Base-by-base conservation (phyloP, 2,329 filamentous ascomycete genomes). In the Coniochaeta ligniaria region DNA sequence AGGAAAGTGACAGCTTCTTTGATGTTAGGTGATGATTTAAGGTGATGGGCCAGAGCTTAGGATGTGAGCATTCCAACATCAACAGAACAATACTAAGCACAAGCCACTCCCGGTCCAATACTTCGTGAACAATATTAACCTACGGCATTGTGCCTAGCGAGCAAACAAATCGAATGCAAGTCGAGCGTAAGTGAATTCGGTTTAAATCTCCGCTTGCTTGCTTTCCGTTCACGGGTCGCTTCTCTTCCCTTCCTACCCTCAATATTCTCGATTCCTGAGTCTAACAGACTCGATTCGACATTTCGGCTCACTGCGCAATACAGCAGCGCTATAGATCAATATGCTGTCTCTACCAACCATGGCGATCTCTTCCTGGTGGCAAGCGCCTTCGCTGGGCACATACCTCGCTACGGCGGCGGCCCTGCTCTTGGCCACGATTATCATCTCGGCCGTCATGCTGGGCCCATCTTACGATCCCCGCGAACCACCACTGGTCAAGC, bases 401-500 rank as follows among this genome's bases (percentile, higher is more conserved):
- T 52, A 52, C 24, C 24, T 31, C 12, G 11, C 26, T 8, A 17
- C 24, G 7, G 22, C 47, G 6, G 16, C 14, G 5, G 22, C 16
- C 6, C 8, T 52, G 9, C 6, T 31, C 26, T n/a, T 52, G 2
- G 22, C 22, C 14, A 8, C 12, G 12, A n/a, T 31, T 3, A 17
- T 52, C 14, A 22, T 31, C 24, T 17, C 2, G 24, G 16, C 8
- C 6, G 14, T 52, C 14, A 28, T n/a, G 3, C 7, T 17, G 14
- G 12, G 47, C 7, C 47, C 54, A 24, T 14, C 54, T n/a, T n/a
- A 36, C 35, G 64, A 65, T 38, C 56, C 61, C 9, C 55, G 58
- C 38, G 63, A 65, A 33, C 64, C 64, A 16, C 63, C 60, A 17
- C 28, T 63, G 14, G 16, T 63, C 24, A 52, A 60, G 7, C 38